Base-by-base conservation (phyloP, 139 green algal genomes). In the Coelastrella sp. region DNA sequence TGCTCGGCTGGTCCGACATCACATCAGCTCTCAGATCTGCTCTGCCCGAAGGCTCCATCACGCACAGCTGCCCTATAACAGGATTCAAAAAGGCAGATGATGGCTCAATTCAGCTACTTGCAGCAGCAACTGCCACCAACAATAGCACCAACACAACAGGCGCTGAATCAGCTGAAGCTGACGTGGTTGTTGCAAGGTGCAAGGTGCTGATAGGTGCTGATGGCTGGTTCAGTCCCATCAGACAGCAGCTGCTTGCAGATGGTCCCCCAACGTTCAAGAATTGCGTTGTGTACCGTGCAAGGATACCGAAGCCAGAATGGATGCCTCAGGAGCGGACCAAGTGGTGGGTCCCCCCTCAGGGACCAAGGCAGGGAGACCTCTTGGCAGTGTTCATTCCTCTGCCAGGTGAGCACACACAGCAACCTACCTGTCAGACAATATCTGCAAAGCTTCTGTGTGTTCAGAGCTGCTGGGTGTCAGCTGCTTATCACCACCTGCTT, bases 1-100 rank as follows among this genome's bases (percentile, higher is more conserved):
- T 84, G 77, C 59, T 84, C 4, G 77, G 77, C 3, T 84, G 77
- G 77, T 60, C 59, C 23, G 77, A 84, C 77, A 84, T 84, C 60
- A 84, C 77, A 21, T 37, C 25, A 32, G 59, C 77, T 5, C 77
- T 84, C 8, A n/a, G 27, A 15, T 38, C 59, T 6, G 59, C 37
- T 21, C 77, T 84, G 25, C 59, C 77, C 2, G 35, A 51, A 25
- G 60, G 27, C 40, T 50, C n/a, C 1, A 57, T 84, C 60, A 74
- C 35, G 27, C 25, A n/a, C 38, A 50, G 60, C 77, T 72, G 57
- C 57, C 25, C 77, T 2, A 40, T 84, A 8, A 51, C 77, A 60
- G 77, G 23, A 34, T 84, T 48, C 40, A 30, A 63, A 30, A 25
- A 72, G 59, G 13, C 35, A 11, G 13, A 21, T n/a, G 59, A 75